A percentile compares a stretch with the other conserved stretches of the same genome.
These are phyloP conservation scores for Wakefieldia striispora DNA, from an alignment of 768 basidiomycete genomes.

Conservation along the genomic window DNA sequence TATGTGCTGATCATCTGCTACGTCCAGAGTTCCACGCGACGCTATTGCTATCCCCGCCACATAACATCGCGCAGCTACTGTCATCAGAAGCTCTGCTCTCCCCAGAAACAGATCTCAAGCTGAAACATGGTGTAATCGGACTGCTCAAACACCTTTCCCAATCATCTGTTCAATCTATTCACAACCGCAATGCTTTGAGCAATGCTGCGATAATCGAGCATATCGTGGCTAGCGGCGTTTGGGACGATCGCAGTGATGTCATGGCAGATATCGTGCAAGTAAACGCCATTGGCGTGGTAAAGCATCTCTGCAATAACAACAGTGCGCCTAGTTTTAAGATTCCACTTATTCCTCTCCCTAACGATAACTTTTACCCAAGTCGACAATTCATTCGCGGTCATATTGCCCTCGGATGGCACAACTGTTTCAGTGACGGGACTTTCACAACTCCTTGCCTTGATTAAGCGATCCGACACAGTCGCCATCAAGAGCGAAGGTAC, in stretches of 20 bases:
- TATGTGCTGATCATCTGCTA: conserved; percentile 6
- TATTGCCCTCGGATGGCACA: conserved; percentile 41
- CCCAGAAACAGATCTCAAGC: conserved; percentile 63
- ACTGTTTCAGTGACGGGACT: conserved; percentile 48
- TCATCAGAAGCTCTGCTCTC: conserved; percentile 56
- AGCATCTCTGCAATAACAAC: conserved; percentile 80
- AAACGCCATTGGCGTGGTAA: conserved; percentile 82
- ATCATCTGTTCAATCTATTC: conserved; percentile 52
- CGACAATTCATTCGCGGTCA: conserved; percentile 49
- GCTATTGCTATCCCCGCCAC: conserved; percentile 62
- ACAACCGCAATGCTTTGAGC: conserved; percentile 59
- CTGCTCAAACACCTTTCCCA: conserved; percentile 86
- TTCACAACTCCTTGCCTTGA: conserved; percentile 68
- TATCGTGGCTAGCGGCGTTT: conserved; percentile 63
- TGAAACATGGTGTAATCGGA: conserved; percentile 87
- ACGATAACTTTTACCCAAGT: conserved; percentile 26
- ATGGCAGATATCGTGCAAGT: conserved; percentile 87
- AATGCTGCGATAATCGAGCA: conserved; percentile 61
- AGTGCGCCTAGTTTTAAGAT: conserved; percentile 43
- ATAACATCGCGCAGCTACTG: conserved; percentile 60
- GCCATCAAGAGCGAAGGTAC: conserved; percentile 89
- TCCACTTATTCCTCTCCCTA: conserved; percentile 30
- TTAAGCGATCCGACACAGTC: conserved; percentile 75
- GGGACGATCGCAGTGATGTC: conserved; percentile 67
- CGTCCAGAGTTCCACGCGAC: conserved; percentile 54